Evolutionary conservation across 1,284 basidiomycete species (phyloP).

Genomic region (Jaminaea rosea): DNA sequence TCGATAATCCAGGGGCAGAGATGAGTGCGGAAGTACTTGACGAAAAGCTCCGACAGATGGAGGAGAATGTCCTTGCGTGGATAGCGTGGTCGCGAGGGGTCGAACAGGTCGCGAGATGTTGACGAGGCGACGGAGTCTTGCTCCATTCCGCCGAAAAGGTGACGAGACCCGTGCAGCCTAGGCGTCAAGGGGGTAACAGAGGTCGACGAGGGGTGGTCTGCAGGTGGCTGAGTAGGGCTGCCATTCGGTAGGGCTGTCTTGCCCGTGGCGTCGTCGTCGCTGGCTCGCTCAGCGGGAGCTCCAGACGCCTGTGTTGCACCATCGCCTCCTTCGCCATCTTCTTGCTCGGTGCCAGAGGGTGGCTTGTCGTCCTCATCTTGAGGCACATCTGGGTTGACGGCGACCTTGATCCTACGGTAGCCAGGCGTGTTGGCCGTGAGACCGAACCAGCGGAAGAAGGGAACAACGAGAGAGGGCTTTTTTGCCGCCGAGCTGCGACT

Average conservation of each 20-base stretch:
- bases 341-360: not conserved
- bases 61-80: slow-evolving; percentile 24
- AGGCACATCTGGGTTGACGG: slow-evolving; percentile 12
- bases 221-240: too few relatives aligned
- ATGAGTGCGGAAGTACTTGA: slow-evolving; percentile 25
- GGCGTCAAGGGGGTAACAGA: too few relatives aligned
- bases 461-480: slow-evolving; percentile 19
- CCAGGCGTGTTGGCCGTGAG: slow-evolving; percentile 38
- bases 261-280: too few relatives aligned
- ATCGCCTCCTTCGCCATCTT: not conserved
- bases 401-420: slow-evolving; percentile 36
- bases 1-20: slow-evolving; percentile 33
- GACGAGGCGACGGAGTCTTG: slow-evolving; percentile 15
- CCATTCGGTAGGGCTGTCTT: too few relatives aligned
- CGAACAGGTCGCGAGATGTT: slow-evolving; percentile 28
- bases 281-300: too few relatives aligned
- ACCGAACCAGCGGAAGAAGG: slow-evolving; percentile 42
- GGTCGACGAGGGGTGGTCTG: too few relatives aligned
- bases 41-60: slow-evolving; percentile 24
- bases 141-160: not conserved
- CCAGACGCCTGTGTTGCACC: too few relatives aligned
- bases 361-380: not conserved
- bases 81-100: slow-evolving; percentile 30
- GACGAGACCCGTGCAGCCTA: not conserved
- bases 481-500: slow-evolving; percentile 8